These are phyloP conservation scores for Spergularia marina DNA, from an alignment of 148 eudicot genomes.

Conservation along the genomic window DNA sequence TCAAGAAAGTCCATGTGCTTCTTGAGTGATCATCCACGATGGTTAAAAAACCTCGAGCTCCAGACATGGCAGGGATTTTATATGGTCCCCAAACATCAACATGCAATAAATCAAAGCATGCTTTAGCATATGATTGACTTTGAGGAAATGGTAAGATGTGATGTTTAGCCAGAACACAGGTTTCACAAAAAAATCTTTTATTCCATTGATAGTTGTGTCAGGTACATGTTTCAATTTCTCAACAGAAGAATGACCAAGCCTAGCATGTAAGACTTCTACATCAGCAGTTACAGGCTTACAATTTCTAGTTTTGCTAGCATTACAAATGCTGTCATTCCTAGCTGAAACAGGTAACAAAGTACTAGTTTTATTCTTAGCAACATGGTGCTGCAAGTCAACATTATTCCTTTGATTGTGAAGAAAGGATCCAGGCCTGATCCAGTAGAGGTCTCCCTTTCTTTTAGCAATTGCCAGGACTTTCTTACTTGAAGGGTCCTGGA, in stretches of 20 bases:
- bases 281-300: no score
- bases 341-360: neutral
- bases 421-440: neutral
- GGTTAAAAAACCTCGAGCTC: neutral
- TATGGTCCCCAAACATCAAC: slow-evolving; percentile 2
- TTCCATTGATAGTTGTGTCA: no score
- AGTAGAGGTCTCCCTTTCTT: neutral
- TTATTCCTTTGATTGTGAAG: no score
- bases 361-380: no score
- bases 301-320: neutral
- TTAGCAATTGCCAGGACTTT: neutral
- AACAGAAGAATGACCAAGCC: neutral
- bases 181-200: neutral
- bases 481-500: neutral
- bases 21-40: neutral
- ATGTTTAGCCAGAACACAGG: neutral
- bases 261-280: neutral
- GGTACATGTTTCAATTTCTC: neutral
- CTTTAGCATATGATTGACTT: neutral
- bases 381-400: no score
- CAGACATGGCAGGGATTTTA: neutral
- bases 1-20: neutral
- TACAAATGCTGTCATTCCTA: no score
- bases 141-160: neutral
- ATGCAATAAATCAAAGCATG: neutral